These are phyloP conservation scores for Aspergillus bridgeri DNA, from an alignment of 495 filamentous ascomycete species.

Conservation along the genomic window DNA sequence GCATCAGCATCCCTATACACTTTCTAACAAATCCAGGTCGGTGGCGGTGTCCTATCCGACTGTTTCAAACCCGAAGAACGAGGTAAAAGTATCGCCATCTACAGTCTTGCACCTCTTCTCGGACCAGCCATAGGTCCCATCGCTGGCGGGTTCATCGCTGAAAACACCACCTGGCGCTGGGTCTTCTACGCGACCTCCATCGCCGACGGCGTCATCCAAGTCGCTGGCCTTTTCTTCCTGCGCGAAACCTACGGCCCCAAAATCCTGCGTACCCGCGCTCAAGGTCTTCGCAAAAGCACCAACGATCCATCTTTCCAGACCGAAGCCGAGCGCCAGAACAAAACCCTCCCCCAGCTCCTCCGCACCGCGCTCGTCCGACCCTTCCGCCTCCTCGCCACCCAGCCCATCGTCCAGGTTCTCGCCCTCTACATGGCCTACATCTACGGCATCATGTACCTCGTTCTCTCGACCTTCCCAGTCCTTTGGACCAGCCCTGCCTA, in stretches of 20 bases:
- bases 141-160: conserved; percentile 61
- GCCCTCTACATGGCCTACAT: conserved; percentile 64
- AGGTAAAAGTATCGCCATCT: conserved; percentile 61
- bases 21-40: conserved; percentile 33
- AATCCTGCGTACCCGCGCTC: conserved; percentile 55
- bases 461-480: conserved; percentile 63
- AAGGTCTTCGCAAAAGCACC: conserved; percentile 58
- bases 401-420: conserved; percentile 58
- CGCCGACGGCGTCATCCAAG: conserved; percentile 58
- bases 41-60: conserved; percentile 61
- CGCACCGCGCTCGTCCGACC: conserved; percentile 48
- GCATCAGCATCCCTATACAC: background rate
- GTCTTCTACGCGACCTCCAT: conserved; percentile 64
- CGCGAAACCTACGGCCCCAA: conserved; percentile 68
- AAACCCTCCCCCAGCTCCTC: conserved; percentile 41
- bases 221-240: conserved; percentile 62
- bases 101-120: conserved; percentile 62
- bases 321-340: conserved; percentile 55
- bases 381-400: conserved; percentile 56
- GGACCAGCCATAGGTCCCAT: conserved; percentile 66
- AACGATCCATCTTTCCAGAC: conserved; percentile 61
- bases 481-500: conserved; percentile 53
- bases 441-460: conserved; percentile 71
- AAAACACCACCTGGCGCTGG: conserved; percentile 71
- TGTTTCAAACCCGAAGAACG: conserved; percentile 61